Evolutionary conservation across 306 rosid genomes (phyloP).

Genomic region (Lablab purpureus): DNA sequence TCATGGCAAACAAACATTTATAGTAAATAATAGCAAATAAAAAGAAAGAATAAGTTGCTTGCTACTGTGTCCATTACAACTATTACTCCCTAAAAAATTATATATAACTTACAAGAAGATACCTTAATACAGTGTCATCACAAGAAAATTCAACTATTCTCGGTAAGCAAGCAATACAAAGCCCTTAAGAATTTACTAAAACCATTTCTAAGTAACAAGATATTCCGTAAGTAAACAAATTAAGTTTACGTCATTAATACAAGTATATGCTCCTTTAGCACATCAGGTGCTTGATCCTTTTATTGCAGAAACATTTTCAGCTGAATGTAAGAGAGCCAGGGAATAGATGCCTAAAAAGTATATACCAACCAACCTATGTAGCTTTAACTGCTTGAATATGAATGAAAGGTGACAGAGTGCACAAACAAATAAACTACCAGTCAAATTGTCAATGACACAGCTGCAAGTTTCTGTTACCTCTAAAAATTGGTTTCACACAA

Average conservation of each 20-base stretch:
- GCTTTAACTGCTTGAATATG: conserved; percentile 11
- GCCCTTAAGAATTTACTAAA: background rate
- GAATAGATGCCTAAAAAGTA: background rate
- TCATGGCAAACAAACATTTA: conserved; percentile 1
- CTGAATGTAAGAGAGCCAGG: conserved; percentile 25
- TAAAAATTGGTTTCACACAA: conserved; percentile 13
- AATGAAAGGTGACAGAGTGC: background rate
- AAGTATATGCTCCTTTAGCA: conserved; percentile 17
- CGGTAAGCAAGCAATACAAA: background rate
- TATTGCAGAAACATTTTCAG: conserved; percentile 20
- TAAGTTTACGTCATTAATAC: conserved; percentile 1
- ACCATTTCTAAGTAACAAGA: conserved; percentile 16
- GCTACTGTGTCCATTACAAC: background rate
- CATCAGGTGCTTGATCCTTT: conserved; percentile 13
- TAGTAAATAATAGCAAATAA: background rate
- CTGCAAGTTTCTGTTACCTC: conserved; percentile 5
- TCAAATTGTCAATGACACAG: background rate
- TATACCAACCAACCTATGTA: background rate
- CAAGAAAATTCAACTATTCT: conserved; percentile 19
- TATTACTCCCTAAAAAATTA: background rate
- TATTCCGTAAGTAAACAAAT: background rate
- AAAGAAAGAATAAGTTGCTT: background rate
- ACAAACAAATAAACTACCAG: conserved; percentile 1
- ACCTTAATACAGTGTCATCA: background rate
- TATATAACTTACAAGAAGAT: background rate